Evolutionary conservation across 306 rosid species (phyloP).

Genomic region (Prunus mume): DNA sequence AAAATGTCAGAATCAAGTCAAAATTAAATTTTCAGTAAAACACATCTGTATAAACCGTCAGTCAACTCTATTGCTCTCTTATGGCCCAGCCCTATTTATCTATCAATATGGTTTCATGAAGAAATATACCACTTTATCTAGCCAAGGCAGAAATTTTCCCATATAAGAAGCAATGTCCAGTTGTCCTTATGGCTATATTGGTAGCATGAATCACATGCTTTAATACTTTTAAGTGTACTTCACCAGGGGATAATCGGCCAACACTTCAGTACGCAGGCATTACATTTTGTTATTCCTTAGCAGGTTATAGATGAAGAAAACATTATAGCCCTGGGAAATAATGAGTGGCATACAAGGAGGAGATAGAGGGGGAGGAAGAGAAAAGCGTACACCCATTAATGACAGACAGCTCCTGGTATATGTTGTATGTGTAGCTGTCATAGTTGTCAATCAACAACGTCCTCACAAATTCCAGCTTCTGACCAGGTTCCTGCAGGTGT

Average conservation of each 20-base stretch:
- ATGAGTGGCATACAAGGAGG: not conserved
- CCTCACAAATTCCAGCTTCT: conserved; percentile 61
- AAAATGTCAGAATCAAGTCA: conserved; percentile 16
- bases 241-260: not conserved
- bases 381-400: conserved; percentile 76
- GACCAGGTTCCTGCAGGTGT: conserved; percentile 27
- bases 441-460: conserved; percentile 96
- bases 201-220: not conserved
- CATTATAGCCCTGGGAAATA: not conserved
- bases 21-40: not conserved
- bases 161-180: not conserved
- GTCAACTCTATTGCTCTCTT: not conserved
- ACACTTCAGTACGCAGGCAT: not conserved
- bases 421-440: conserved; percentile 95
- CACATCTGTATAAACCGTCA: not conserved
- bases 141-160: not conserved
- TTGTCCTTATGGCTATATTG: not conserved
- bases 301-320: not conserved
- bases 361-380: not conserved
- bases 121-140: not conserved
- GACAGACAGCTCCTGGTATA: conserved; percentile 87
- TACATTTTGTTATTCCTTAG: not conserved
- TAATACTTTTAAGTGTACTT: not conserved
- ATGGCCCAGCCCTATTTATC: not conserved
- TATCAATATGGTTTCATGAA: not conserved